A percentile compares a stretch with the other conserved stretches of the same genome.
Evolutionary conservation across 2,329 filamentous ascomycete species (phyloP).

Genomic region (Purpureocillium takamizusanense): DNA sequence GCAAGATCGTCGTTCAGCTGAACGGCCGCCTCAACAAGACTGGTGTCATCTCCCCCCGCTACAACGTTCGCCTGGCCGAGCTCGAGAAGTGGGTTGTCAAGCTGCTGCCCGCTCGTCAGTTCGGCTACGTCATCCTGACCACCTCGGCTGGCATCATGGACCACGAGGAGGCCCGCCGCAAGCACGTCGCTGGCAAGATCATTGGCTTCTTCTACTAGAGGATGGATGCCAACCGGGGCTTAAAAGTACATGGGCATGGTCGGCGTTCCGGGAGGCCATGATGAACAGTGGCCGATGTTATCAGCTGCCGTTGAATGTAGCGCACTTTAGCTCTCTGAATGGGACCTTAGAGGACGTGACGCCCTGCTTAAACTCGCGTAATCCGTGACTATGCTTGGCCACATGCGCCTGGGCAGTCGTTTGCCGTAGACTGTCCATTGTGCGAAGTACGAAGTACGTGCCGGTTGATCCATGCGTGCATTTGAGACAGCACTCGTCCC

Average conservation of each 20-base stretch:
- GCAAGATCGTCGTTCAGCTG: constrained; percentile 99
- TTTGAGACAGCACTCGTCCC: no score
- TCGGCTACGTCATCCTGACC: constrained; percentile 98
- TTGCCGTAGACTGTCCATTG: no score
- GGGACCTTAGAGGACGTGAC: constrained; percentile 2
- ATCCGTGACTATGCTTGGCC: neutral
- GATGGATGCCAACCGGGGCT: constrained; percentile 9
- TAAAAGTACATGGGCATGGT: constrained; percentile 22
- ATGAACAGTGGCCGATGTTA: constrained; percentile 26
- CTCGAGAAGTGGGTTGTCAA: constrained; percentile 99
- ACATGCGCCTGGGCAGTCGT: no score
- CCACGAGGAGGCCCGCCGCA: constrained; percentile 98
- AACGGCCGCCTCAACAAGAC: constrained; percentile 98
- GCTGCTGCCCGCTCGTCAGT: constrained; percentile 98
- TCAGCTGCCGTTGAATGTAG: constrained; percentile 11
- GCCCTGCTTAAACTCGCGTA: neutral
- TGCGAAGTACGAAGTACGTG: no score
- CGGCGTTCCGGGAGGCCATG: constrained; percentile 25
- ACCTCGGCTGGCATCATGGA: constrained; percentile 99
- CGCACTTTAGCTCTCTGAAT: constrained; percentile 13
- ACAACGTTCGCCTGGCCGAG: constrained; percentile 96
- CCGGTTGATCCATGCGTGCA: no score
- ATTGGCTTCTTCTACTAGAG: constrained; percentile 98
- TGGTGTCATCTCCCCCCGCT: constrained; percentile 97
- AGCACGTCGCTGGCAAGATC: constrained; percentile 99